Percentiles rank a stretch among this genome's conserved stretches.
These are phyloP conservation scores for Stemphylium beticola DNA, from an alignment of 2,329 filamentous ascomycete genomes.

Conservation along the genomic window DNA sequence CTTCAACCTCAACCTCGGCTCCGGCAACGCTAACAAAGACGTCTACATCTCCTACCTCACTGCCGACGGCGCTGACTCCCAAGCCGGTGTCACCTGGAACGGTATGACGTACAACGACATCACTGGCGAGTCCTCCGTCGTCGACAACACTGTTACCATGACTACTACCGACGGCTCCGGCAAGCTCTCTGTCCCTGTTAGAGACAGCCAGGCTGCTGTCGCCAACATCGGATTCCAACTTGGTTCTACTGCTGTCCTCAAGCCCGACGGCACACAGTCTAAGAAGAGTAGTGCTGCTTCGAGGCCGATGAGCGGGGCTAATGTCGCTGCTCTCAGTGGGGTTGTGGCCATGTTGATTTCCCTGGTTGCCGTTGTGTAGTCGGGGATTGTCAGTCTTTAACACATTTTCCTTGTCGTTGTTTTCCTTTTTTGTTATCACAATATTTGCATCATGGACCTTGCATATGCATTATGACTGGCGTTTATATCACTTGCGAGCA, in stretches of 20 bases:
- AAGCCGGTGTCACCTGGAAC: constrained; percentile 54
- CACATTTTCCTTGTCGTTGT: not conserved
- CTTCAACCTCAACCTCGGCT: constrained; percentile 51
- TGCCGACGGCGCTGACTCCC: constrained; percentile 54
- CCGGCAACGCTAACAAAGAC: constrained; percentile 49
- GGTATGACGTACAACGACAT: constrained; percentile 53
- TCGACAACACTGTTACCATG: constrained; percentile 42
- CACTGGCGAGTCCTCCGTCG: constrained; percentile 50
- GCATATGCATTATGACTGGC: constrained; percentile 18
- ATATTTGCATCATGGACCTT: constrained; percentile 9
- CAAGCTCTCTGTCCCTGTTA: constrained; percentile 36
- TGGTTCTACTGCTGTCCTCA: constrained; percentile 41
- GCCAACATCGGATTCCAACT: constrained; percentile 53
- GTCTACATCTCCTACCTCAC: constrained; percentile 58
- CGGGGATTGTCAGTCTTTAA: not conserved
- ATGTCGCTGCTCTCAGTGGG: constrained; percentile 17
- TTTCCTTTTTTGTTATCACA: not conserved
- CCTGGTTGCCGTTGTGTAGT: constrained; percentile 1
- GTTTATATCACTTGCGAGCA: not conserved
- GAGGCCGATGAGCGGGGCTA: constrained; percentile 12
- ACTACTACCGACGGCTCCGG: constrained; percentile 32
- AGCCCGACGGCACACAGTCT: constrained; percentile 33
- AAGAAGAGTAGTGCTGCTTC: constrained; percentile 37
- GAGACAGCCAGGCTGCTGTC: constrained; percentile 56
- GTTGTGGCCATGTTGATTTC: constrained; percentile 20